Base-by-base conservation (phyloP, 2,329 filamentous ascomycete genomes). In the Alternaria postmessia region DNA sequence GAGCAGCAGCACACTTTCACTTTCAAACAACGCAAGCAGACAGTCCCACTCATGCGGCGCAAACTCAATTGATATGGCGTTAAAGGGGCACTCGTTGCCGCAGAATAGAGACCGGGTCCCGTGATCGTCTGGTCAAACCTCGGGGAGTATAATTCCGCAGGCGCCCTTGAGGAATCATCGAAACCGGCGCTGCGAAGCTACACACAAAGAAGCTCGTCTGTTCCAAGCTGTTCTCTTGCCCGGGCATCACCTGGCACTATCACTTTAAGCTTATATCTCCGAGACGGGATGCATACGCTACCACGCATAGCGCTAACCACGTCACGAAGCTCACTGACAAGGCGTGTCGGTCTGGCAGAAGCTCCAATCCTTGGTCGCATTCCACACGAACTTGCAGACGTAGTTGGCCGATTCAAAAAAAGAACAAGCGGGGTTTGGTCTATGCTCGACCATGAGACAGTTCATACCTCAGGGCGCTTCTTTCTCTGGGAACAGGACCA, bases 371-470 rank as follows among this genome's bases (percentile, higher is more conserved):
- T 18, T 14, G 9, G 18, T 22, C 11, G 30, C 42, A 36, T 16
- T 20, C 26, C 14, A 36, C n/a, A 26, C 28, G 47, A 24, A 44
- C 26, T 16, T 34, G 44, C 32, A n/a, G 41, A 24, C 20, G n/a
- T 42, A 7, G 16, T n/a, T 54, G 38, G 42, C 49, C 24, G 38
- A 38, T 47, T 30, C 51, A 51, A 14, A 34, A 14, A 34, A 52
- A 46, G 54, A 58, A 55, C 58, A 51, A 28, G 58, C 58, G 58
- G 61, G 61, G 58, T 49, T 18, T 34, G 44, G 54, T 41, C 61
- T 18, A 54, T 48, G 61, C 57, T 46, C 28, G 18, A 47, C 34
- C 43, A 34, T 60, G 59, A 54, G 59, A 61, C 51, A 48, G 36
- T 39, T 28, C 20, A 39, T 18, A 30, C 57, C 16, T 53, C 58